A percentile compares a stretch with the other conserved stretches of the same genome.
phyloP scores from a whole-genome alignment of 225 moss, liverwort and hornwort genomes.

The Pseudisothecium myosuroides region DNA sequence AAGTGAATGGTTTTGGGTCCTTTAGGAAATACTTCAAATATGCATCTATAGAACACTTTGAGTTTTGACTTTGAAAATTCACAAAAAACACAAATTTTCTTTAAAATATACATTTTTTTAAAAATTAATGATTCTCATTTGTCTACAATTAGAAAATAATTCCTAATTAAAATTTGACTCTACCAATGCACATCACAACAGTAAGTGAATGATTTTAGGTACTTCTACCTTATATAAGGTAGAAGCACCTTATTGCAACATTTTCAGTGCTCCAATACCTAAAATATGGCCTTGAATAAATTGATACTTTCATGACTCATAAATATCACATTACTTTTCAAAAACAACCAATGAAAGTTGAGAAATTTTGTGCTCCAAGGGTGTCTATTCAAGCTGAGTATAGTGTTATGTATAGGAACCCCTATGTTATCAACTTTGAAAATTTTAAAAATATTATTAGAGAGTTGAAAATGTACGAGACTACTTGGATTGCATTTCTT shows the following conservation, averaged over 20 bases:
- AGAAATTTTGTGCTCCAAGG: neutral
- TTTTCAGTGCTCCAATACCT: rapidly evolving
- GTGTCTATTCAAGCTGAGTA: neutral
- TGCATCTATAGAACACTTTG: neutral
- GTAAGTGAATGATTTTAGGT: neutral
- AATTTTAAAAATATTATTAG: too few relatives aligned
- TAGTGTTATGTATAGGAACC: neutral
- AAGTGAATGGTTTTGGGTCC: neutral
- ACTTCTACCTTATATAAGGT: neutral
- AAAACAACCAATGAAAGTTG: neutral
- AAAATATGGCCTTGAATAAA: neutral
- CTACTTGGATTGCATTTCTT: neutral
- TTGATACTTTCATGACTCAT: neutral
- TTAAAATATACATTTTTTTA: neutral
- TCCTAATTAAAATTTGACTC: neutral
- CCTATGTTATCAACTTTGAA: neutral
- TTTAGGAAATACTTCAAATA: neutral
- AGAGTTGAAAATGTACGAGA: rapidly evolving
- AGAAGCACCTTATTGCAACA: neutral
- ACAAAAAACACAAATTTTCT: neutral
- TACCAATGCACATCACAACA: neutral
- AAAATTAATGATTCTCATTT: neutral
- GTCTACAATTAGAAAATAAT: neutral
- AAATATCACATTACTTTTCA: neutral
- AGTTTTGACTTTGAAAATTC: neutral